Evolutionary conservation across 2,329 filamentous ascomycete genomes (phyloP).

Genomic region (Ascocoryne sarcoides): DNA sequence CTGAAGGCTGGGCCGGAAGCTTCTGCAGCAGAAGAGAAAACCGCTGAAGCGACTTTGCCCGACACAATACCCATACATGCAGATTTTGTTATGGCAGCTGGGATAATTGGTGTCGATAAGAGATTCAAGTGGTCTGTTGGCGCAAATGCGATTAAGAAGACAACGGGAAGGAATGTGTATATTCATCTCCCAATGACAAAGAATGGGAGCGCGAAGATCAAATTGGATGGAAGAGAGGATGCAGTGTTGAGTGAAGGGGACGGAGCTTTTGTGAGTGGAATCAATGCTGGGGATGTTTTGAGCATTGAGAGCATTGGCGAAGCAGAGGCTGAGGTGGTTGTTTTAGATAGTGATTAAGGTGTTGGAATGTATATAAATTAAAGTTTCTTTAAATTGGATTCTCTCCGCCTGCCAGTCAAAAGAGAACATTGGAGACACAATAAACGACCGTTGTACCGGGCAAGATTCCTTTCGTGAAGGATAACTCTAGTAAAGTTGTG

Average conservation of each 20-base stretch:
- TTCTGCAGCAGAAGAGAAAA: constrained; percentile 52
- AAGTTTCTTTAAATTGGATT: too few species aligned
- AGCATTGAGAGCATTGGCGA: constrained; percentile 59
- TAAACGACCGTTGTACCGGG: too few species aligned
- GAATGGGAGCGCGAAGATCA: constrained; percentile 63
- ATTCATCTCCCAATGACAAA: constrained; percentile 75
- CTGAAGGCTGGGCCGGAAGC: constrained; percentile 58
- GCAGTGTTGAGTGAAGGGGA: constrained; percentile 67
- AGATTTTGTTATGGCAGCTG: constrained; percentile 75
- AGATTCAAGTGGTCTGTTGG: constrained; percentile 68
- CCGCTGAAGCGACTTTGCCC: constrained; percentile 49
- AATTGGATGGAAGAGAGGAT: constrained; percentile 56
- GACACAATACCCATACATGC: constrained; percentile 77
- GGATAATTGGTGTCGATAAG: constrained; percentile 57
- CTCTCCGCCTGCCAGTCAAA: too few species aligned
- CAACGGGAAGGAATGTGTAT: constrained; percentile 62
- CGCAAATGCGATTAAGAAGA: constrained; percentile 38
- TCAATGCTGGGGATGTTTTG: constrained; percentile 56
- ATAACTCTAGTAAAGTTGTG: too few species aligned
- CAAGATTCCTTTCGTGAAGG: too few species aligned
- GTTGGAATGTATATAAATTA: too few species aligned
- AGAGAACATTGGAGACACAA: too few species aligned
- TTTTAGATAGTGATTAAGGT: constrained; percentile 23
- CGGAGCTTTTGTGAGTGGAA: constrained; percentile 63
- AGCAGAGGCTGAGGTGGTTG: constrained; percentile 48